A percentile compares a stretch with the other conserved stretches of the same genome.
Conservation (phyloP, 768 basidiomycete genomes). For the Hirschioporus abietinus region DNA sequence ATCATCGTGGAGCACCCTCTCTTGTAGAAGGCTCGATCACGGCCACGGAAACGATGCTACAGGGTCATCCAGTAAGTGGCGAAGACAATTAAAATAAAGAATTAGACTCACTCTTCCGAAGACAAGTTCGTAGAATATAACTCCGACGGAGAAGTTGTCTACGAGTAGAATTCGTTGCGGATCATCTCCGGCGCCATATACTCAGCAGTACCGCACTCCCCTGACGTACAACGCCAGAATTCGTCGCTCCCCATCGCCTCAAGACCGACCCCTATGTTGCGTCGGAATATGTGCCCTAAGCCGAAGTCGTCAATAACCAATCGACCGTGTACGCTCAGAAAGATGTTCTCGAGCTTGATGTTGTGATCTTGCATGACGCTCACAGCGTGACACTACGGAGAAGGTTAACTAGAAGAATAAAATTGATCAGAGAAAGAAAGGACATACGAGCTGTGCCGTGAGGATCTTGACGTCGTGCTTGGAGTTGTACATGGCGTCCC, state of each 20-base stretch:
- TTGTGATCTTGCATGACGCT: slow-evolving; percentile 68
- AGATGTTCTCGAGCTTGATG: slow-evolving; percentile 91
- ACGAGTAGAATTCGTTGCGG: neutral
- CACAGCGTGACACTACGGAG: neutral
- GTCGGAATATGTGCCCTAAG: slow-evolving; percentile 38
- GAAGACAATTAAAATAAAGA: no score
- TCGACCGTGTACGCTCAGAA: slow-evolving; percentile 75
- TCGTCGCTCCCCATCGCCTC: neutral
- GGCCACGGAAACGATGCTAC: no score
- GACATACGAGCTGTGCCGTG: neutral
- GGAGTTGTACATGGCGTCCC: neutral
- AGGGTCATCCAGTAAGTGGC: no score
- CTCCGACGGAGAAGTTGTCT: no score
- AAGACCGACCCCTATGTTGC: neutral
- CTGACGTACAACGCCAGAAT: neutral
- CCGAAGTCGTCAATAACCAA: slow-evolving; percentile 97
- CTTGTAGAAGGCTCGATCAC: no score
- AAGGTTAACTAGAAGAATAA: neutral
- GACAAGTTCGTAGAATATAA: no score
- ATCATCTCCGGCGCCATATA: slow-evolving; percentile 8
- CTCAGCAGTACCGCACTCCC: neutral
- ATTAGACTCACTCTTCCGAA: no score
- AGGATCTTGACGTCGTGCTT: neutral
- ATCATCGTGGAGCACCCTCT: no score
- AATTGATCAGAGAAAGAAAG: neutral